These are phyloP conservation scores for Ilex aquifolium DNA, from an alignment of 257 asterid genomes.

Conservation along the genomic window DNA sequence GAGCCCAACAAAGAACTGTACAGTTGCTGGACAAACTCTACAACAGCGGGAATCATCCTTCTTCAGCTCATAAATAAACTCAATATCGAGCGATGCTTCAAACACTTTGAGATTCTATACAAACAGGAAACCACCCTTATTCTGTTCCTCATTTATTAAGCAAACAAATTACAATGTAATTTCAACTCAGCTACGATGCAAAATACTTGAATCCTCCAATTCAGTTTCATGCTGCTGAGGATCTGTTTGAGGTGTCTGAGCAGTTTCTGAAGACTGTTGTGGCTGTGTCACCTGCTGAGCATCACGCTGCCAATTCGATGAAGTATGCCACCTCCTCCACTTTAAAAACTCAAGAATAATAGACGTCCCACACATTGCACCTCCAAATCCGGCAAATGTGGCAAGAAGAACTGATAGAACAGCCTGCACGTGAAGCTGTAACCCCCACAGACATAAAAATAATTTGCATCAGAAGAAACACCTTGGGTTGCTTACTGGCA, in stretches of 20 bases:
- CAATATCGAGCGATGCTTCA: too few relatives aligned
- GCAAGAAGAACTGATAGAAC: conserved; percentile 73
- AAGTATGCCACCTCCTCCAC: conserved; percentile 41
- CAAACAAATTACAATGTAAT: too few relatives aligned
- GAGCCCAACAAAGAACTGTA: background rate
- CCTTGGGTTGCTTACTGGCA: background rate
- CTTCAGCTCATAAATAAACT: background rate
- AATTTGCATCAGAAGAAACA: conserved; percentile 10
- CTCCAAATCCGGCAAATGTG: conserved; percentile 83
- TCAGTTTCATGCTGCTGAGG: conserved; percentile 26
- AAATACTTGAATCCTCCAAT: conserved; percentile 15
- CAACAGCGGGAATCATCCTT: too few relatives aligned
- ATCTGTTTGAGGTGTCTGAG: conserved; percentile 20
- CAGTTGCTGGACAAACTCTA: too few relatives aligned
- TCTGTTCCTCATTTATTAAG: background rate
- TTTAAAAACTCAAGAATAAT: conserved; percentile 50
- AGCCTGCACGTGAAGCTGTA: conserved; percentile 68
- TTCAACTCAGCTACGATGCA: conserved; percentile 16
- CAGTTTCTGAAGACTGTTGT: conserved; percentile 31
- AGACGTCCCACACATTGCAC: conserved; percentile 79
- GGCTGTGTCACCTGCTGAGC: conserved; percentile 23
- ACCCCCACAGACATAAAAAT: conserved; percentile 11
- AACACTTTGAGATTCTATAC: background rate
- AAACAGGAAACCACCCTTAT: background rate
- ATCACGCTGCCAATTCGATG: conserved; percentile 10